Base-by-base conservation (phyloP, 306 rosid genomes). In the Betula pendula region DNA sequence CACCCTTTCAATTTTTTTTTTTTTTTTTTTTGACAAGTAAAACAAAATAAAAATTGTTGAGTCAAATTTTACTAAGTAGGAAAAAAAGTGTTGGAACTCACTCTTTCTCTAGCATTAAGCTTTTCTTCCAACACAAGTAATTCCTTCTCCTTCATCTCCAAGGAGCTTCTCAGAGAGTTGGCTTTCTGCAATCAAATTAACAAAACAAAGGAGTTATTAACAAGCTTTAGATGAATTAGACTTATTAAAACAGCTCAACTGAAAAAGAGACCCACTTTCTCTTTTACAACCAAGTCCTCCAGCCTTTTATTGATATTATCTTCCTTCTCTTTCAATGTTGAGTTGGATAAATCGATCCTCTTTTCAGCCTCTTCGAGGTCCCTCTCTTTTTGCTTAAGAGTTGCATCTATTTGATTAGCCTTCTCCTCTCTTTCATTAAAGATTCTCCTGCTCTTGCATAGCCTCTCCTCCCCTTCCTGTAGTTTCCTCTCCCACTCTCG, bases 401-500 rank as follows among this genome's bases (percentile, higher is more conserved):
- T 75, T 60, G 77, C 85, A 70, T 87, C 97, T 15, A 75, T 63
- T 80, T 85, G 94, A 85, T 73, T 85, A 73, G 69, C 71, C 80
- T 82, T 87, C 81, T 81, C 85, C 84, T 95, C 97, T 80, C 84
- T 89, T 77, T 84, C 89, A 11, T 75, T 75, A 27, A 90, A 67
- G 69, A 85, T 80, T 75, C 53, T 84, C 74, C 84, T 81, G 72
- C 84, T 89, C 81, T 80, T 79, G 42, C 72, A 47, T 22, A 90
- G 83, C 80, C 83, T 79, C 75, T 87, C 87, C 80, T 95, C 99
- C 79, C 94, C 81, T 85, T 90, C 90, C 48, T 77, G 87, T 67
- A 92, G 81, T 62, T 88, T 92, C 87, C 73, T 86, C 78, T 89
- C 97, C 99, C 93, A 89, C 73, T 88, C 89, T 75, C 55, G 86